Evolutionary conservation across 2,329 filamentous ascomycete genomes (phyloP).

Genomic region (Daldinia sp.): DNA sequence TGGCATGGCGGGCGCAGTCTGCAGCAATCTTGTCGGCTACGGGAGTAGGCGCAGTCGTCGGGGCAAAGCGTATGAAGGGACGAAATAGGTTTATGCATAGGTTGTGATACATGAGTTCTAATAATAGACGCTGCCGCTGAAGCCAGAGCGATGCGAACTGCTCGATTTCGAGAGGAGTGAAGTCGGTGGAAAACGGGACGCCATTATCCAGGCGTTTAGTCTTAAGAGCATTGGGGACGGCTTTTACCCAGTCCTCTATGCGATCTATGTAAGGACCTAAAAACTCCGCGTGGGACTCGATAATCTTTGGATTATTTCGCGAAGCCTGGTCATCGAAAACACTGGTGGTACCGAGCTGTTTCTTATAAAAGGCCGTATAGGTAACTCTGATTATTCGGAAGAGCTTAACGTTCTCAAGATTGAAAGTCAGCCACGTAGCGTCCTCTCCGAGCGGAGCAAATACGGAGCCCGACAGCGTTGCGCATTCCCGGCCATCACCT

Average conservation of each 20-base stretch:
- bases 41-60: constrained; percentile 15
- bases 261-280: constrained; percentile 26
- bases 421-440: constrained; percentile 36
- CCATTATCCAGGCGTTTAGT: constrained; percentile 27
- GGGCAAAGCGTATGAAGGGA: constrained; percentile 33
- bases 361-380: constrained; percentile 36
- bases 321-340: constrained; percentile 15
- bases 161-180: constrained; percentile 27
- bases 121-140: constrained; percentile 32
- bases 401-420: constrained; percentile 31
- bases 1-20: constrained; percentile 30
- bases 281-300: constrained; percentile 37
- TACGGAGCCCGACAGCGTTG: constrained; percentile 25
- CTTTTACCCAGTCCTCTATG: constrained; percentile 34
- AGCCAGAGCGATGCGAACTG: constrained; percentile 36
- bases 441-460: constrained; percentile 31
- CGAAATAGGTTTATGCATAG: constrained; percentile 38
- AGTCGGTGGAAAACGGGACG: constrained; percentile 30
- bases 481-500: constrained; percentile 27
- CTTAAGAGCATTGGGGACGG: constrained; percentile 22
- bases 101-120: constrained; percentile 38
- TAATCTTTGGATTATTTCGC: constrained; percentile 18
- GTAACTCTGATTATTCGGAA: constrained; percentile 26
- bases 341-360: constrained; percentile 21
- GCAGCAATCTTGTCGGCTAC: constrained; percentile 19